These are phyloP conservation scores for Geotrichum carabidarum DNA, from an alignment of 1,139 yeast genomes.

Conservation along the genomic window DNA sequence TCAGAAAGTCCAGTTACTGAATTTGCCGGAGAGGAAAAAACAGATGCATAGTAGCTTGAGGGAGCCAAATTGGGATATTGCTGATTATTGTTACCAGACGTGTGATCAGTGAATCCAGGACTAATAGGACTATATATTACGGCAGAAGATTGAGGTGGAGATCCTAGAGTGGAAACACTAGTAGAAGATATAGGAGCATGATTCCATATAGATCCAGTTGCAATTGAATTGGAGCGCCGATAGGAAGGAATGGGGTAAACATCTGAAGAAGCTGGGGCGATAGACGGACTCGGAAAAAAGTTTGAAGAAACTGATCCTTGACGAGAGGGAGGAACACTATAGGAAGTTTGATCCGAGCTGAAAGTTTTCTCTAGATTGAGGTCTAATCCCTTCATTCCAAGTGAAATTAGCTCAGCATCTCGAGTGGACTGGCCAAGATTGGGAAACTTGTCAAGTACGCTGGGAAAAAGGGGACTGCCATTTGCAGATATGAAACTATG, in stretches of 20 bases:
- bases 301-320: constrained; percentile 9
- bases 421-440: constrained; percentile 77
- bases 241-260: constrained; percentile 6
- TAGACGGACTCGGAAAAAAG: constrained; percentile 5
- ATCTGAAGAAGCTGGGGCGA: not conserved
- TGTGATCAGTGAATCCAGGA: too few species aligned
- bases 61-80: too few species aligned
- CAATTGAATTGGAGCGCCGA: constrained; percentile 9
- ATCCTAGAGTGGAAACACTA: not conserved
- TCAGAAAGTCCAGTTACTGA: constrained; percentile 11
- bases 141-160: too few species aligned
- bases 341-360: constrained; percentile 1
- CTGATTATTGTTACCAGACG: too few species aligned
- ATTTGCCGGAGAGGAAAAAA: constrained; percentile 15
- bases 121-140: too few species aligned
- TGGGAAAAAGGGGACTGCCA: not conserved
- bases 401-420: constrained; percentile 53
- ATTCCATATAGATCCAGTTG: constrained; percentile 11
- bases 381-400: constrained; percentile 8
- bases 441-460: constrained; percentile 47
- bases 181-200: not conserved
- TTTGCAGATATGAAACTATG: not conserved
- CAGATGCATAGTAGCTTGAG: not conserved
- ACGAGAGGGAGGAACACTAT: constrained; percentile 12
- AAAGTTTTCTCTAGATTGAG: constrained; percentile 6